Evolutionary conservation across 805 yeast species (phyloP).

Genomic region (Metschnikowia santaceciliae): DNA sequence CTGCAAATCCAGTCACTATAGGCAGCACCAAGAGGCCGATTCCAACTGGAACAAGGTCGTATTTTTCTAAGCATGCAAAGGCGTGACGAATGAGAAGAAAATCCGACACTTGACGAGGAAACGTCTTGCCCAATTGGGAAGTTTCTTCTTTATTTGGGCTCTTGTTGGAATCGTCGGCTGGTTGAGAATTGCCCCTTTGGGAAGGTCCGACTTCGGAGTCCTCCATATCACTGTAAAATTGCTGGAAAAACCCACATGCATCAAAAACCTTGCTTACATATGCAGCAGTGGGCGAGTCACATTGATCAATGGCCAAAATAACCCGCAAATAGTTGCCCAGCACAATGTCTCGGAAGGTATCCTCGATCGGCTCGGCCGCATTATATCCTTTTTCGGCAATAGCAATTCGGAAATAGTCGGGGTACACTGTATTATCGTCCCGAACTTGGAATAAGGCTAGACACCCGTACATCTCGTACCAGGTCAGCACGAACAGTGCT

Average conservation of each 20-base stretch:
- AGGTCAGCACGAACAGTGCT: constrained; percentile 46
- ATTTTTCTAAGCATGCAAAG: constrained; percentile 48
- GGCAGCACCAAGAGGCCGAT: constrained; percentile 52
- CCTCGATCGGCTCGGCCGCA: constrained; percentile 16
- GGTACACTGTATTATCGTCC: constrained; percentile 36
- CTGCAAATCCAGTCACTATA: constrained; percentile 30
- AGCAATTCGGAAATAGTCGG: constrained; percentile 33
- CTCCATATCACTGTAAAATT: constrained; percentile 25
- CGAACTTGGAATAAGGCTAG: constrained; percentile 55
- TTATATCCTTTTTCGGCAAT: constrained; percentile 25
- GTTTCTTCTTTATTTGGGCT: too few relatives aligned
- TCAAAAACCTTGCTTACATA: constrained; percentile 59
- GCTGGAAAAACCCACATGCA: constrained; percentile 53
- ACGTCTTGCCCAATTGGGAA: too few relatives aligned
- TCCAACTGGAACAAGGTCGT: constrained; percentile 60
- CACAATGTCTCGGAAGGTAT: constrained; percentile 50
- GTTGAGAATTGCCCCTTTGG: too few relatives aligned
- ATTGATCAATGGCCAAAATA: constrained; percentile 53
- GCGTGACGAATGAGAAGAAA: constrained; percentile 54
- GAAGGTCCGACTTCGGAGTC: not conserved
- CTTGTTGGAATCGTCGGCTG: too few relatives aligned
- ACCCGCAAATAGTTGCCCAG: constrained; percentile 55
- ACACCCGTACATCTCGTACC: constrained; percentile 66
- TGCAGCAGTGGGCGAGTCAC: constrained; percentile 63
- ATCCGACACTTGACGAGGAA: constrained; percentile 39